phyloP scores from a whole-genome alignment of 768 basidiomycete species.

The Amanita molliuscula region DNA sequence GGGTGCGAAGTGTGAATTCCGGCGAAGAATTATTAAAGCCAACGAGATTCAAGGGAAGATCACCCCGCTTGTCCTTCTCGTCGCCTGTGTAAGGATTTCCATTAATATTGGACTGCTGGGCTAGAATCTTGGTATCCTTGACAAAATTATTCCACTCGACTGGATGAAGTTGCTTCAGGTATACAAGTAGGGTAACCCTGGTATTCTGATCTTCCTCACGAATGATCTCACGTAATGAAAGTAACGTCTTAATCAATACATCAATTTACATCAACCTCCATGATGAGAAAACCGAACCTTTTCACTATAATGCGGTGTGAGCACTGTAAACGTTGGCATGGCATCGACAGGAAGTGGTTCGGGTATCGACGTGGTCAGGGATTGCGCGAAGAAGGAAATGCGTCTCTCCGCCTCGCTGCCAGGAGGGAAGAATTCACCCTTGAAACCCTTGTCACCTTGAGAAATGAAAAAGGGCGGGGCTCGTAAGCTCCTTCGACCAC shows the following conservation, averaged over 20 bases:
- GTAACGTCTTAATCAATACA: slow-evolving; percentile 52
- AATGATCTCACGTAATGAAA: slow-evolving; percentile 96
- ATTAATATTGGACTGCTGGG: slow-evolving; percentile 84
- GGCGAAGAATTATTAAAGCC: slow-evolving; percentile 99
- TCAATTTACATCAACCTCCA: slow-evolving; percentile 4
- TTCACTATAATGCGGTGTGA: slow-evolving; percentile 98
- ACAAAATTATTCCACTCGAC: slow-evolving; percentile 99
- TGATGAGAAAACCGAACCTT: slow-evolving; percentile 45
- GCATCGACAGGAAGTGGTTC: slow-evolving; percentile 92
- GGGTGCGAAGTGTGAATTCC: slow-evolving; percentile 95
- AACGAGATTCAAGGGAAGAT: slow-evolving; percentile 95
- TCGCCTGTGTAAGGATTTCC: slow-evolving; percentile 57
- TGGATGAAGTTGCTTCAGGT: slow-evolving; percentile 95
- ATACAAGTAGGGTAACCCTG: slow-evolving; percentile 93
- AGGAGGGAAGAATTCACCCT: slow-evolving; percentile 83
- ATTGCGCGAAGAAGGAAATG: slow-evolving; percentile 98
- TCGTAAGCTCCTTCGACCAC: slow-evolving; percentile 83
- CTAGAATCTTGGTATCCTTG: slow-evolving; percentile 97
- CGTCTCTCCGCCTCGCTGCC: slow-evolving; percentile 95
- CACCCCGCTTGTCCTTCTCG: slow-evolving; percentile 87
- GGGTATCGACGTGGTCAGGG: slow-evolving; percentile 89
- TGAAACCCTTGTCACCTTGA: slow-evolving; percentile 77
- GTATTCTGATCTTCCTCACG: slow-evolving; percentile 97
- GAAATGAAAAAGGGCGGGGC: slow-evolving; percentile 98
- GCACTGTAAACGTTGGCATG: slow-evolving; percentile 99